A percentile compares a stretch with the other conserved stretches of the same genome.
Evolutionary conservation across 352 stramenopile genomes (phyloP).

Genomic region (Pythium biforme): DNA sequence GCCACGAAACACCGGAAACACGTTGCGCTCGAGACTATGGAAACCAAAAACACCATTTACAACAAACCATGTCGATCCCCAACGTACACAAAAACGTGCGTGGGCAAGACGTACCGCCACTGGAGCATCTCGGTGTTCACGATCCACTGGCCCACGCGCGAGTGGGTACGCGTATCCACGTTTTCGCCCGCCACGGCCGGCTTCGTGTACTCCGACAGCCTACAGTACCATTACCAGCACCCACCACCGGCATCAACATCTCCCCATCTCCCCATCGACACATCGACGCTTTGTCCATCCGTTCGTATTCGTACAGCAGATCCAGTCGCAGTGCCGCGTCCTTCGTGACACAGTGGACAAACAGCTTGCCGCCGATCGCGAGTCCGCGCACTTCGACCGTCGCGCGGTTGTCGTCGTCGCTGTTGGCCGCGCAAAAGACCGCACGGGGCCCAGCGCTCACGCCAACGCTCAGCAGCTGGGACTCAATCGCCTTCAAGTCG

Average conservation of each 20-base stretch:
- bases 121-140: conserved; percentile 22
- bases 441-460: conserved; percentile 20
- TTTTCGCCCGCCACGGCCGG: neutral
- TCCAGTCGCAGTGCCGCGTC: conserved; percentile 17
- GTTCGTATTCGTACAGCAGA: conserved; percentile 20
- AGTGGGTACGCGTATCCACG: conserved; percentile 8
- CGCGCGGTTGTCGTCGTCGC: no score
- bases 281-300: no score
- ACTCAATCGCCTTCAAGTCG: conserved; percentile 1
- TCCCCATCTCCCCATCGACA: no score
- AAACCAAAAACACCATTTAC: neutral
- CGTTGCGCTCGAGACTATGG: conserved; percentile 14
- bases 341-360: conserved; percentile 25
- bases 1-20: conserved; percentile 17
- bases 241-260: no score
- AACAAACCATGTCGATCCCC: neutral
- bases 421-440: neutral
- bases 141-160: conserved; percentile 19
- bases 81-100: no score
- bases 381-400: conserved; percentile 24
- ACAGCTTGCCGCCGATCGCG: conserved; percentile 26
- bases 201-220: conserved; percentile 20
- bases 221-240: no score
- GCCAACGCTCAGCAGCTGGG: conserved; percentile 11
- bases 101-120: conserved; percentile 25